Base-by-base conservation (phyloP, 495 filamentous ascomycete genomes). In the Penicillium silybi region DNA sequence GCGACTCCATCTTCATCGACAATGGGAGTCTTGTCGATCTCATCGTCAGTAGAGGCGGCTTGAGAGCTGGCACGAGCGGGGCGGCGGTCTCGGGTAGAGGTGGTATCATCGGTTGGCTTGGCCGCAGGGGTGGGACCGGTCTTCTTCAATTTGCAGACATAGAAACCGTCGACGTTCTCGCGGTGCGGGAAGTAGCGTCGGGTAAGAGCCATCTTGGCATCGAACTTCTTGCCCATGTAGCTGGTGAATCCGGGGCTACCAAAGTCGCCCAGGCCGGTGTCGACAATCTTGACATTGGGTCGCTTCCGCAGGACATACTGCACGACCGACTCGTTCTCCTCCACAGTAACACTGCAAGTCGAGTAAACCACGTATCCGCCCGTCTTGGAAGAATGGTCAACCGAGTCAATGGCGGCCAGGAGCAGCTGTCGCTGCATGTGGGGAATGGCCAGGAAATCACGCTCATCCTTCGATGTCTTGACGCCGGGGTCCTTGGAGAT, bases 111-210 rank as follows among this genome's bases (percentile, higher is more conserved):
- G 16, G 58, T 70, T 17, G 72, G 62, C 52, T 80, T 76, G 34
- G 78, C 79, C 26, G 72, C 70, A 0, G 86, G 83, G 11, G 85
- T 88, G 0, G 87, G 87, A 11, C 82, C 93, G 25, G 80, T 81
- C 81, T 98, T 98, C 74, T 95, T 92, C 65, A 98, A 85, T 71
- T 97, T 98, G 62, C 89, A 87, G 50, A 97, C 93, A 66, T 95
- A 98, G 84, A 98, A 98, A 47, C 93, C 93, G 58, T 98, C 93
- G 22, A 98, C 88, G 74, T 98, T 98, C 76, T 92, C 92, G 39
- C 88, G 79, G 59, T 97, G 92, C 0, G 92, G 92, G 70, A 97
- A 97, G 71, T 89, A 98, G 46, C 95, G 79, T 45, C 89, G 80
- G 15, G 92, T 92, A 59, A 90, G 72, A 58, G 87, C 88, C 80